These are phyloP conservation scores for Rhizopogon vinicolor DNA, from an alignment of 768 basidiomycete genomes.

Conservation along the genomic window DNA sequence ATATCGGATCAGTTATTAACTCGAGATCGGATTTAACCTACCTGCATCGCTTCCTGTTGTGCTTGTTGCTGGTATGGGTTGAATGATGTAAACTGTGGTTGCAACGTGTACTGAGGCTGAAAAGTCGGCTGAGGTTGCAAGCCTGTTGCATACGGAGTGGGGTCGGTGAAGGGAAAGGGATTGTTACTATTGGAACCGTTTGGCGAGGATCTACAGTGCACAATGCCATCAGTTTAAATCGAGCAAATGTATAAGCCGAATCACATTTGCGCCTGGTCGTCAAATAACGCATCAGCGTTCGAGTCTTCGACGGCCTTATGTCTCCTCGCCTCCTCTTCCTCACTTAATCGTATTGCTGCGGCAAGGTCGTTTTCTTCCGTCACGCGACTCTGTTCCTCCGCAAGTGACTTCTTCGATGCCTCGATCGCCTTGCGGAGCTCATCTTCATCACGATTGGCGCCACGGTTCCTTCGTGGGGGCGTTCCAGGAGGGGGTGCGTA, in stretches of 20 bases:
- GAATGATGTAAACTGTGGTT: constrained; percentile 87
- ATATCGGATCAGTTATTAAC: too few relatives aligned
- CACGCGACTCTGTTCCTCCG: constrained; percentile 56
- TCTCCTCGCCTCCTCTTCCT: constrained; percentile 84
- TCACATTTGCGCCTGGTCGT: constrained; percentile 78
- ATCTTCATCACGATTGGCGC: constrained; percentile 59
- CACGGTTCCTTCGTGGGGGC: constrained; percentile 14
- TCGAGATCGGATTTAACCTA: constrained; percentile 5
- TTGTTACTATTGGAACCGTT: constrained; percentile 32
- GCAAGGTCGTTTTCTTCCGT: constrained; percentile 82
- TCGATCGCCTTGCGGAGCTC: constrained; percentile 85
- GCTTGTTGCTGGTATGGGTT: constrained; percentile 92
- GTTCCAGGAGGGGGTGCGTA: not conserved
- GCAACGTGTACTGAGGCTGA: constrained; percentile 71
- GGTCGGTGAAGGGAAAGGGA: constrained; percentile 59
- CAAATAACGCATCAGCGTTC: constrained; percentile 75
- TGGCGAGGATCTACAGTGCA: constrained; percentile 24
- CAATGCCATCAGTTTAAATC: not conserved
- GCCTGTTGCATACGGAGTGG: constrained; percentile 52
- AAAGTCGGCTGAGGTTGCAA: constrained; percentile 68
- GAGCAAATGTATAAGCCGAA: constrained; percentile 24
- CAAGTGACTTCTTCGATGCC: constrained; percentile 73
- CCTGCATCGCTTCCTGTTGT: constrained; percentile 83
- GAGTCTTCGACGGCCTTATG: constrained; percentile 66
- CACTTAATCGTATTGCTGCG: constrained; percentile 77